Percentiles rank a stretch among this genome's conserved stretches.
These are phyloP conservation scores for Geranomyces michiganensis DNA, from an alignment of 192 early-diverging fungal genomes.

Conservation along the genomic window DNA sequence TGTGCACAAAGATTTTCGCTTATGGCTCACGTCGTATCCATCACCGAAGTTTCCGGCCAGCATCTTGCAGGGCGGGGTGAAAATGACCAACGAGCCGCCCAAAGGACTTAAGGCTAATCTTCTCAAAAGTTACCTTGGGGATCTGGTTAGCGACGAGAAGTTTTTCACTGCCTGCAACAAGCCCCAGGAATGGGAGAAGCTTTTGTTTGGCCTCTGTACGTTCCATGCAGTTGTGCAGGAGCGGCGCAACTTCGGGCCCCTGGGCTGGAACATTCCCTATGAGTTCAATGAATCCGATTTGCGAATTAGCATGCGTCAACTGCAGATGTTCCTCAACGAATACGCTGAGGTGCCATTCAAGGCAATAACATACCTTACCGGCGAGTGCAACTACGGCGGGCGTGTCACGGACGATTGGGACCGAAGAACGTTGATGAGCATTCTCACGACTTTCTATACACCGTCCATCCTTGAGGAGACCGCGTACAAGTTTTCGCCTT, in stretches of 20 bases:
- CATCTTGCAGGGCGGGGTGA: conserved; percentile 61
- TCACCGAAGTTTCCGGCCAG: conserved; percentile 60
- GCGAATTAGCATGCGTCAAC: conserved; percentile 60
- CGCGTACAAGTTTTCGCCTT: conserved; percentile 59
- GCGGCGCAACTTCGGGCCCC: conserved; percentile 64
- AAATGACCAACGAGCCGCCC: conserved; percentile 71
- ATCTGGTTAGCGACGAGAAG: conserved; percentile 64
- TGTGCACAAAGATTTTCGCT: conserved; percentile 59
- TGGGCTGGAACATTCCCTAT: conserved; percentile 73
- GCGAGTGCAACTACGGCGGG: conserved; percentile 69
- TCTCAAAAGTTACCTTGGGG: conserved; percentile 59
- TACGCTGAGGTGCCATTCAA: conserved; percentile 66
- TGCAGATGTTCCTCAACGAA: conserved; percentile 68
- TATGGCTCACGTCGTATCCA: conserved; percentile 68
- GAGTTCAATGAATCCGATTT: conserved; percentile 71
- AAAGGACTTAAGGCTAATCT: conserved; percentile 65
- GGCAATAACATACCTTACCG: conserved; percentile 61
- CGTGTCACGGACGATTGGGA: conserved; percentile 73
- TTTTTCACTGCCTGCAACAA: conserved; percentile 58
- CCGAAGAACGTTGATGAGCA: conserved; percentile 59
- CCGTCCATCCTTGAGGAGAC: conserved; percentile 55
- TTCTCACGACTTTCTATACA: conserved; percentile 61
- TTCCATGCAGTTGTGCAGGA: conserved; percentile 72
- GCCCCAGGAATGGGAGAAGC: conserved; percentile 61
- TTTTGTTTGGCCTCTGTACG: conserved; percentile 65